A percentile compares a stretch with the other conserved stretches of the same genome.
phyloP scores from a whole-genome alignment of 1,284 basidiomycete species.

The Singerocomus rubriflavus region DNA sequence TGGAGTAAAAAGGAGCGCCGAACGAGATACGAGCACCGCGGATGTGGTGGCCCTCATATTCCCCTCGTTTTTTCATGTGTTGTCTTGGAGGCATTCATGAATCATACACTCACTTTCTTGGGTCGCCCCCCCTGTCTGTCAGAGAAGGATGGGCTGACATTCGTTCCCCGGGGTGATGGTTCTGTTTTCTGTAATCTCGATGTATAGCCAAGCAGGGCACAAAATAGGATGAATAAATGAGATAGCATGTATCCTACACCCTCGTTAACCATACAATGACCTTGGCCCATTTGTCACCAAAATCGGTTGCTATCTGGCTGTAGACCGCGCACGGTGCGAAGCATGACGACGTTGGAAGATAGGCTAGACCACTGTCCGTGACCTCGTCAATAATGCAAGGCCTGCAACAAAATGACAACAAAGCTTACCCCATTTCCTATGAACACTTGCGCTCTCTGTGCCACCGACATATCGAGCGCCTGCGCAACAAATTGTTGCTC shows the following conservation, averaged over 20 bases:
- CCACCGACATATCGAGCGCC: constrained; percentile 45
- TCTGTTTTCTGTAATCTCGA: not conserved
- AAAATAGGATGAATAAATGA: no score
- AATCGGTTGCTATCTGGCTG: constrained; percentile 28
- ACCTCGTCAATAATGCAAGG: not conserved
- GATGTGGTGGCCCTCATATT: no score
- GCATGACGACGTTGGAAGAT: constrained; percentile 50
- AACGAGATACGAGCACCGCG: no score
- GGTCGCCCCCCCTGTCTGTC: no score
- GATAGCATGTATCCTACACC: no score
- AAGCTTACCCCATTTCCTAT: constrained; percentile 41
- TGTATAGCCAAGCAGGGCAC: no score
- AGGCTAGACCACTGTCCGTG: constrained; percentile 50
- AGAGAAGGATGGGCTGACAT: not conserved
- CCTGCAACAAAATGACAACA: not conserved
- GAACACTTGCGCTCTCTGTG: constrained; percentile 41
- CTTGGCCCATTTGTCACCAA: constrained; percentile 12
- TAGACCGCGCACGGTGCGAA: constrained; percentile 36
- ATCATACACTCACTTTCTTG: not conserved
- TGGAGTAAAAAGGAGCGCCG: no score
- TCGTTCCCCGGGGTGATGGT: not conserved
- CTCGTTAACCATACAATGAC: no score
- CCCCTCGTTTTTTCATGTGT: no score
- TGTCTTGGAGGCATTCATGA: not conserved
- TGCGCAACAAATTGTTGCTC: constrained; percentile 41